These are phyloP conservation scores for Naganishia friedmannii DNA, from an alignment of 768 basidiomycete genomes.

Conservation along the genomic window DNA sequence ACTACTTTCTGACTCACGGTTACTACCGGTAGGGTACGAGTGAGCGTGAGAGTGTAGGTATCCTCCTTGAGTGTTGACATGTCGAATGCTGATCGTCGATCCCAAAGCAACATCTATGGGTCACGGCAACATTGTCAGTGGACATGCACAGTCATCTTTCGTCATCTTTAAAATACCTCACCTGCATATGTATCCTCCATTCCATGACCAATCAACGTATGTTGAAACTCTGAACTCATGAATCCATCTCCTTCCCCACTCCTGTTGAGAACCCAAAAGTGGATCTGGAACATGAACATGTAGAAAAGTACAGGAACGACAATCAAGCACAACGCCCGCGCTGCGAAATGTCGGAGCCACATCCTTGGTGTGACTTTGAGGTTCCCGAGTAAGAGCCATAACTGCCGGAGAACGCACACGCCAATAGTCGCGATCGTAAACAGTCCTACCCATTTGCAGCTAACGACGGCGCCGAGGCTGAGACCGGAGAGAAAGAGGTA, in stretches of 20 bases:
- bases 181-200: conserved; percentile 93
- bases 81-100: conserved; percentile 76
- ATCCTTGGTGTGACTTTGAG: conserved; percentile 69
- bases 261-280: conserved; percentile 81
- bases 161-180: conserved; percentile 48
- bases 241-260: conserved; percentile 97
- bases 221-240: conserved; percentile 99
- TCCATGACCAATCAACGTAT: conserved; percentile 79
- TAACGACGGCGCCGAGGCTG: conserved; percentile 83
- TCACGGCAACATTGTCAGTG: background rate
- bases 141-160: background rate
- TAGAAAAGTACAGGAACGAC: conserved; percentile 80
- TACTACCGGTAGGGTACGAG: conserved; percentile 81
- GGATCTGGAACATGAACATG: conserved; percentile 94
- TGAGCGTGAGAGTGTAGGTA: conserved; percentile 94
- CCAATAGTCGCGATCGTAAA: conserved; percentile 97
- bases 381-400: conserved; percentile 89
- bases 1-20: conserved; percentile 62
- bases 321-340: conserved; percentile 86
- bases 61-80: conserved; percentile 96
- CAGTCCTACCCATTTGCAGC: conserved; percentile 97
- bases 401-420: conserved; percentile 72
- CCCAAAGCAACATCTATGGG: conserved; percentile 75
- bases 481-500: conserved; percentile 86
- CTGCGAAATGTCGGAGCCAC: conserved; percentile 80